Evolutionary conservation across 257 asterid genomes (phyloP), one percentile per base, ranked within the genome.

Genomic region (Nicotiana undulata): DNA sequence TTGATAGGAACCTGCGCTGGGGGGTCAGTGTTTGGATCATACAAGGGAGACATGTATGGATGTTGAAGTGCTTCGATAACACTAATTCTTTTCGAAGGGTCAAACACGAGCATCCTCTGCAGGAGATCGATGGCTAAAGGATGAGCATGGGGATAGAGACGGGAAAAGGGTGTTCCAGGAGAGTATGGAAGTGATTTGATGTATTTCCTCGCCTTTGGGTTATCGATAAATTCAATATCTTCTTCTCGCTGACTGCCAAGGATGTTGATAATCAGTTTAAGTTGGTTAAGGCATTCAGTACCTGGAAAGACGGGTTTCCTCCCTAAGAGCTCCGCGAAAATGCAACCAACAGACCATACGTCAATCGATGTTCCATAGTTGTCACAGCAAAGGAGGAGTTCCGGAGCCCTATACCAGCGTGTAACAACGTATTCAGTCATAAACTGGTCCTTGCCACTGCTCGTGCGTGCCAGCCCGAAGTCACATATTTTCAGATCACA

Each of bases 361-460:
- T 90, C 94, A 17, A 90, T 90, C 8, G 94, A 90, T 13, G 92
- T 89, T 9, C 92, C 92, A 4, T 90, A 90, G 80, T 89, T 86
- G 83, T 90, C 94, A 53, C 92, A 89, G 86, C 89, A 89, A 65
- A 90, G 94, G 49, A 90, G 94, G 53, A 90, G 92, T 85, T 90
- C 94, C 0, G 94, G 94, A 9, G 94, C 92, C 13, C 94, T 87
- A 22, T 90, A 89, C 94, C 94, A 90, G 63, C 94, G 92, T 15
- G 94, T 89, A 63, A 87, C 94, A 6, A 90, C 94, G 29, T 89
- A 90, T 80, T 89, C 93, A 10, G 93, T 90, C 94, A 90, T 89
- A 87, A 88, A 90, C 82, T 90, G 92, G 11, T 87, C 91, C 85
- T 86, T 85, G 29, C 86, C 84, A 83, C 81, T 85, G 83, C 82